Conservation (phyloP, 2,329 filamentous ascomycete species). For the Arthrobotrys megalospora region DNA sequence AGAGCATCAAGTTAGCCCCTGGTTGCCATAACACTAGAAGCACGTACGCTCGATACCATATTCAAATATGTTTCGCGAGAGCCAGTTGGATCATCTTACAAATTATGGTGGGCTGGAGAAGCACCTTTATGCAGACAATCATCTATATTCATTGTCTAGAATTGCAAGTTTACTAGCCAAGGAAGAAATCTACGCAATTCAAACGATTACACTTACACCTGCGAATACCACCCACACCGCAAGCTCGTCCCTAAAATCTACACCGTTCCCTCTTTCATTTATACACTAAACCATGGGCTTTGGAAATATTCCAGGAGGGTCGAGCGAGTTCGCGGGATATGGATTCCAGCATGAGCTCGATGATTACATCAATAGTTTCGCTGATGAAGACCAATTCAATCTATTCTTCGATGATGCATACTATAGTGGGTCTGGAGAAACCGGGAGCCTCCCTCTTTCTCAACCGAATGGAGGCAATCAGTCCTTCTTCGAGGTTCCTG, state of each 20-base stretch:
- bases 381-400: slow-evolving; percentile 12
- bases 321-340: slow-evolving; percentile 14
- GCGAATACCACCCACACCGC: slow-evolving; percentile 10
- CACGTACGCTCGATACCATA: slow-evolving; percentile 27
- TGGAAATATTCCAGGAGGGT: neutral
- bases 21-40: slow-evolving; percentile 50
- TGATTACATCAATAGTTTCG: slow-evolving; percentile 50
- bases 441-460: neutral
- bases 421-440: slow-evolving; percentile 3
- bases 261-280: neutral
- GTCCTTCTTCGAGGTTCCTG: slow-evolving; percentile 8
- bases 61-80: slow-evolving; percentile 24
- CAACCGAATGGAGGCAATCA: neutral
- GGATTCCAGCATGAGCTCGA: slow-evolving; percentile 44
- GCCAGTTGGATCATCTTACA: slow-evolving; percentile 27
- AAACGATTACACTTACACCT: slow-evolving; percentile 11
- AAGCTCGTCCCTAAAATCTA: slow-evolving; percentile 8
- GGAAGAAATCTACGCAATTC: neutral
- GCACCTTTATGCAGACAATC: neutral
- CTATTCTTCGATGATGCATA: slow-evolving; percentile 49
- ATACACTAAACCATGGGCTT: slow-evolving; percentile 24
- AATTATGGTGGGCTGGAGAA: slow-evolving; percentile 13
- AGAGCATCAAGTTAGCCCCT: neutral
- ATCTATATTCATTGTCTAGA: slow-evolving; percentile 13
- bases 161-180: slow-evolving; percentile 23